Evolutionary conservation across 2,329 filamentous ascomycete species (phyloP).

Genomic region (Exophiala calicioides): DNA sequence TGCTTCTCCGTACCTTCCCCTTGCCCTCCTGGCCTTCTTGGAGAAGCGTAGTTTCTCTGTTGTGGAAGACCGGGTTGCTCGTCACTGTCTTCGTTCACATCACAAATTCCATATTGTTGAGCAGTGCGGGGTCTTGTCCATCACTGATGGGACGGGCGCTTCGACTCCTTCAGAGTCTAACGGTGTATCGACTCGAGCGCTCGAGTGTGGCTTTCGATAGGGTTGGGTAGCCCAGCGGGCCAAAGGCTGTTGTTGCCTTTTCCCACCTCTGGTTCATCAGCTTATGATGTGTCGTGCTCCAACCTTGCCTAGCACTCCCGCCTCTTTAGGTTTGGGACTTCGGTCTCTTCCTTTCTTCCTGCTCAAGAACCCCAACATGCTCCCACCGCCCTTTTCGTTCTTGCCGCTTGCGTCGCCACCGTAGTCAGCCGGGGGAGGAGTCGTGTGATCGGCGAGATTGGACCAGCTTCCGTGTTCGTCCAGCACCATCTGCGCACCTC

Average conservation of each 20-base stretch:
- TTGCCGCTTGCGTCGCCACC: conserved; percentile 38
- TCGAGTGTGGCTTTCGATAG: not conserved
- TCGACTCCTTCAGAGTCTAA: too few species aligned
- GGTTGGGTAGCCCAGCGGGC: too few species aligned
- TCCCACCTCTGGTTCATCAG: conserved; percentile 40
- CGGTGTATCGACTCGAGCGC: too few species aligned
- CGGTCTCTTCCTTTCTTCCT: conserved; percentile 87
- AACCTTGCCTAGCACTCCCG: conserved; percentile 91
- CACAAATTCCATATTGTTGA: too few species aligned
- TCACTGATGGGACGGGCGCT: too few species aligned
- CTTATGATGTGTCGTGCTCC: conserved; percentile 81
- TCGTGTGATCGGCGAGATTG: conserved; percentile 80
- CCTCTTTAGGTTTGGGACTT: conserved; percentile 91
- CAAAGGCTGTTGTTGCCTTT: too few species aligned
- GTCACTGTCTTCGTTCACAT: too few species aligned
- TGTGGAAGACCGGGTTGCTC: too few species aligned
- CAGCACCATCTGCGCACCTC: conserved; percentile 86
- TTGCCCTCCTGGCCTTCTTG: too few species aligned
- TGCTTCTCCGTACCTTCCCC: too few species aligned
- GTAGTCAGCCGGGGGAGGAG: conserved; percentile 45
- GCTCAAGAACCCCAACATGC: conserved; percentile 85
- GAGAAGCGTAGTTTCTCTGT: too few species aligned
- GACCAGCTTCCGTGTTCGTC: conserved; percentile 90
- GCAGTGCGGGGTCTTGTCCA: too few species aligned
- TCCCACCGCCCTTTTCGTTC: conserved; percentile 51